phyloP scores from a whole-genome alignment of 495 filamentous ascomycete species.

The Xanthoparmelia taractica region DNA sequence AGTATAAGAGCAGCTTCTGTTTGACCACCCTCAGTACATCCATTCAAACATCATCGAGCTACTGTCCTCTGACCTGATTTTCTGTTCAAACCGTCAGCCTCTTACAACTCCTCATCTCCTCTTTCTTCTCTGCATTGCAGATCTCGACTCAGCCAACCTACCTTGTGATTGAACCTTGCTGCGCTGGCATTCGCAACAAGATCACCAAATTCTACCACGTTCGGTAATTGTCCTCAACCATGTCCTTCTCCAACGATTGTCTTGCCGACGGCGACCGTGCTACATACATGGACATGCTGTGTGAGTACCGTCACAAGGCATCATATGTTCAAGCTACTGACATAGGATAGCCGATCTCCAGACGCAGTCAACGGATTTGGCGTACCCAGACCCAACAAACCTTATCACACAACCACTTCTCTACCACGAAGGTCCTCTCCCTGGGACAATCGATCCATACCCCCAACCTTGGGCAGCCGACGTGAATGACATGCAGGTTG shows the following conservation, averaged over 20 bases:
- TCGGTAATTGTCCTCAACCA: not conserved
- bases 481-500: not conserved
- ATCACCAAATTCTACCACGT: not conserved
- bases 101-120: not conserved
- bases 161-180: not conserved
- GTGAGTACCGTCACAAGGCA: not conserved
- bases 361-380: no score
- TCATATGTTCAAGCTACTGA: not conserved
- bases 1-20: not conserved
- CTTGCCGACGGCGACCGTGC: not conserved
- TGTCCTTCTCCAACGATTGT: not conserved
- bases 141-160: not conserved
- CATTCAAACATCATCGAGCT: not conserved
- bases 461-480: not conserved
- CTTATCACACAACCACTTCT: not conserved
- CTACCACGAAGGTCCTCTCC: no score
- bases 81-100: not conserved
- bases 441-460: not conserved
- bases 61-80: not conserved
- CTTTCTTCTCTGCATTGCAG: not conserved
- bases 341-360: not conserved
- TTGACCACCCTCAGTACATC: not conserved
- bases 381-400: not conserved
- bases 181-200: no score
- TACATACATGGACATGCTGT: not conserved